phyloP scores from a whole-genome alignment of 768 basidiomycete species.

The Pleurotus tuber-regium region DNA sequence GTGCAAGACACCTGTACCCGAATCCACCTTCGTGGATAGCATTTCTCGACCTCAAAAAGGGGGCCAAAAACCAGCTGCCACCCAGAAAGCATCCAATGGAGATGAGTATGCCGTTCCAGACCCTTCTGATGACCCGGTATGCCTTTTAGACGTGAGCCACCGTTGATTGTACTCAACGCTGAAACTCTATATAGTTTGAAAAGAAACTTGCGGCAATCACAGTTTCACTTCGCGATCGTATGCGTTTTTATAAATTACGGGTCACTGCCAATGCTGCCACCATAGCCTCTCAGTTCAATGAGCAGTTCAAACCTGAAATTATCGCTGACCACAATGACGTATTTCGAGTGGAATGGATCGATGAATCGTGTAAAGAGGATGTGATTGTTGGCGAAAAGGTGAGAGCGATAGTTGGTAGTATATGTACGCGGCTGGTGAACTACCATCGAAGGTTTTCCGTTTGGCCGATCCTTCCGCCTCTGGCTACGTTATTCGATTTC shows the following conservation, averaged over 20 bases:
- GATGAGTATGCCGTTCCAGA: slow-evolving; percentile 51
- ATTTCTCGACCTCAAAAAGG: slow-evolving; percentile 58
- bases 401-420: slow-evolving; percentile 10
- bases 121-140: slow-evolving; percentile 62
- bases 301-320: slow-evolving; percentile 80
- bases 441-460: slow-evolving; percentile 53
- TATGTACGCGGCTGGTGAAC: slow-evolving; percentile 1
- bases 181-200: slow-evolving; percentile 53
- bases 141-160: slow-evolving; percentile 19
- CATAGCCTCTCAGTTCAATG: slow-evolving; percentile 78
- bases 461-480: slow-evolving; percentile 65
- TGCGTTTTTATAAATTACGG: slow-evolving; percentile 82
- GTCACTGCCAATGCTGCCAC: slow-evolving; percentile 68
- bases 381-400: slow-evolving; percentile 74
- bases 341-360: slow-evolving; percentile 83
- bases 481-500: slow-evolving; percentile 78
- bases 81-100: slow-evolving; percentile 27
- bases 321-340: slow-evolving; percentile 85
- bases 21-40: slow-evolving; percentile 42
- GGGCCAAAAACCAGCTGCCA: slow-evolving; percentile 18
- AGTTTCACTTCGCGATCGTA: slow-evolving; percentile 72
- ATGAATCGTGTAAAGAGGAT: slow-evolving; percentile 44
- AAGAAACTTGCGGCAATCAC: slow-evolving; percentile 71
- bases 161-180: not conserved
- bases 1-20: slow-evolving; percentile 42